Evolutionary conservation across 805 yeast genomes (phyloP), one percentile per base, ranked within the genome.

Genomic region (Wickerhamiella domercqiae): DNA sequence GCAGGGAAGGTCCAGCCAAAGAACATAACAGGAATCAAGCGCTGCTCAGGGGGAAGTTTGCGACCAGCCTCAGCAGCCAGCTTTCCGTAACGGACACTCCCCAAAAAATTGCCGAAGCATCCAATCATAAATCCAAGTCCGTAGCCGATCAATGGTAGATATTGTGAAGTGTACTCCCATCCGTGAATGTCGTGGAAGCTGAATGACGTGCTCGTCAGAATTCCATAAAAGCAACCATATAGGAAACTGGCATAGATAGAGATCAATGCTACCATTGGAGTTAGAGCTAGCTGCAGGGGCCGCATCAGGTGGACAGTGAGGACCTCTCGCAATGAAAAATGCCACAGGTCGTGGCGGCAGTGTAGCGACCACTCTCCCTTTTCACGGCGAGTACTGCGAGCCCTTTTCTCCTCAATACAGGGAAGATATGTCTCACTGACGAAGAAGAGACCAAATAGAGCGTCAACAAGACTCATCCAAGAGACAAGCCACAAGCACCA

Each of bases 341-440:
- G 80, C 53, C 71, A 73, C 25, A 87, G 90, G 21, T 87, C 97
- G 56, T 81, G 94, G 61, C 79, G 90, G 20, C 94, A 78, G 81
- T 83, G 84, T 45, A 81, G 78, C 50, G 76, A 77, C 44, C 67
- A 66, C 53, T 81, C 77, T 32, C 90, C 86, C 4, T 94, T 77
- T 54, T 74, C 76, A 48, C 71, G 67, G 61, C 94, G 71, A 48
- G 79, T 50, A 49, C 57, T 66, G 39, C 59, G 59, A 16, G 94
- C 94, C 51, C 75, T 70, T 24, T 54, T 63, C 51, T 77, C 74
- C 46, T 81, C 64, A 37, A 84, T 71, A 0, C 48, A 49, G 3
- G 60, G 59, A 15, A 51, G 47, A 40, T 61, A 66, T 5, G 60
- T 57, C 60, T 64, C 57, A 54, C 55, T 9, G 44, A 46, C 22